A percentile compares a stretch with the other conserved stretches of the same genome.
Evolutionary conservation across 768 basidiomycete species (phyloP).

Genomic region (Russula earlei): DNA sequence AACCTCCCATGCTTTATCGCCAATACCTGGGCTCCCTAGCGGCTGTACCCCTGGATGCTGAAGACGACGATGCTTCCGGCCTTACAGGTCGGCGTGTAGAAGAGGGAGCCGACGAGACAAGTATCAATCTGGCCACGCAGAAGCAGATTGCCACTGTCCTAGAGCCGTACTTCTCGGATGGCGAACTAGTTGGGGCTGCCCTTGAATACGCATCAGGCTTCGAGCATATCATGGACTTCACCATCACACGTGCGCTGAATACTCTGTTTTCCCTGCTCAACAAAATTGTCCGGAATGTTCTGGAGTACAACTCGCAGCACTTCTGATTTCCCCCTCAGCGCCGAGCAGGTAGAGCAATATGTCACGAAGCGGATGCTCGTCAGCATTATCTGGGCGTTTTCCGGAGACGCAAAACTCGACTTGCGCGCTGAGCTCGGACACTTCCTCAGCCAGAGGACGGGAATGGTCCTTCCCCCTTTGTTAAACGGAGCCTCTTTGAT

Average conservation of each 20-base stretch:
- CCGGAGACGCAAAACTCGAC: conserved; percentile 91
- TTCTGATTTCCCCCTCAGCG: conserved; percentile 82
- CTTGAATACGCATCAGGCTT: conserved; percentile 74
- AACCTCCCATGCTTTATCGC: conserved; percentile 83
- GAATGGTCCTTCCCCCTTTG: conserved; percentile 80
- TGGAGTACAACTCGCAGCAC: conserved; percentile 95
- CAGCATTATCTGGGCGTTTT: conserved; percentile 96
- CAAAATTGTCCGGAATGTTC: conserved; percentile 87
- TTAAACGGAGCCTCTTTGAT: conserved; percentile 73
- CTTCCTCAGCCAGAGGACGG: conserved; percentile 74
- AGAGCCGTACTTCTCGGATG: conserved; percentile 73
- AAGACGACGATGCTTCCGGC: conserved; percentile 73
- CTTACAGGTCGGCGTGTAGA: conserved; percentile 53
- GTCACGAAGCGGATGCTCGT: conserved; percentile 83
- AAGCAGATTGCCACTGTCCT: conserved; percentile 64
- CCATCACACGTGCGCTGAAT: conserved; percentile 79
- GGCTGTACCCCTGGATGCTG: conserved; percentile 69
- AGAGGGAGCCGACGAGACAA: conserved; percentile 36
- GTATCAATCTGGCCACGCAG: conserved; percentile 62
- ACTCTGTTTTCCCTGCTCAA: conserved; percentile 96
- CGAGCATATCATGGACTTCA: conserved; percentile 99
- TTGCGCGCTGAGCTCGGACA: conserved; percentile 84
- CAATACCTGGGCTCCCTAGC: conserved; percentile 78
- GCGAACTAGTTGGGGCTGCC: conserved; percentile 73
- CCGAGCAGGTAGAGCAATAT: conserved; percentile 84